phyloP scores from a whole-genome alignment of 495 filamentous ascomycete species.

The Neurospora terricola region DNA sequence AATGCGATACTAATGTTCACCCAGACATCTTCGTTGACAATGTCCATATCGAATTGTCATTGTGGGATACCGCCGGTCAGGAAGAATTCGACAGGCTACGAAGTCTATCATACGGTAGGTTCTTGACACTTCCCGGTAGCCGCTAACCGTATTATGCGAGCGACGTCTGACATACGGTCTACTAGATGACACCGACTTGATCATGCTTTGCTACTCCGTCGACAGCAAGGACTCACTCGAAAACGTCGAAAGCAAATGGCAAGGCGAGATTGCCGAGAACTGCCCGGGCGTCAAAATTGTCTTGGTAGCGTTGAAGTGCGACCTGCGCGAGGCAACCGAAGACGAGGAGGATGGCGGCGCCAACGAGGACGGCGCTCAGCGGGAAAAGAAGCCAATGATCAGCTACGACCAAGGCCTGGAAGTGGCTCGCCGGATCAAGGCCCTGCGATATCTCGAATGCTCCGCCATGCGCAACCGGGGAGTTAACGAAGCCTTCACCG shows the following conservation, averaged over 20 bases:
- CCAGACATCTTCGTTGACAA: conserved; percentile 95
- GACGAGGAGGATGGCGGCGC: conserved; percentile 38
- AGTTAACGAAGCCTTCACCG: conserved; percentile 96
- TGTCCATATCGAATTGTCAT: conserved; percentile 88
- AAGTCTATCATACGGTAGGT: conserved; percentile 73
- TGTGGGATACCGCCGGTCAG: conserved; percentile 98
- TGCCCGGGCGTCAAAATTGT: conserved; percentile 91
- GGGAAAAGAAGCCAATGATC: conserved; percentile 66
- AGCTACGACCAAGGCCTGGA: conserved; percentile 87
- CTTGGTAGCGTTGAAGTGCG: conserved; percentile 94
- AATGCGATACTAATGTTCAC: neutral
- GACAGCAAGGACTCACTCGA: conserved; percentile 93
- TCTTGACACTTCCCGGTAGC: neutral
- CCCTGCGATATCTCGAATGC: conserved; percentile 94
- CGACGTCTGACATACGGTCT: neutral
- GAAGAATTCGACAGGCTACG: conserved; percentile 98
- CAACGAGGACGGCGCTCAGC: conserved; percentile 29
- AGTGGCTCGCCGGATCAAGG: conserved; percentile 79
- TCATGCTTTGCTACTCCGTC: conserved; percentile 97
- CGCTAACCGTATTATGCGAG: neutral
- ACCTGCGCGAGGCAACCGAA: conserved; percentile 64
- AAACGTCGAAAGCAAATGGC: conserved; percentile 98
- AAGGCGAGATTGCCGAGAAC: conserved; percentile 94
- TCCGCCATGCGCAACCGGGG: conserved; percentile 95
- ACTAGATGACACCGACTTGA: conserved; percentile 78